Evolutionary conservation across 495 filamentous ascomycete genomes (phyloP), one percentile per base, ranked within the genome.

Genomic region (Talaromyces wortmannii): DNA sequence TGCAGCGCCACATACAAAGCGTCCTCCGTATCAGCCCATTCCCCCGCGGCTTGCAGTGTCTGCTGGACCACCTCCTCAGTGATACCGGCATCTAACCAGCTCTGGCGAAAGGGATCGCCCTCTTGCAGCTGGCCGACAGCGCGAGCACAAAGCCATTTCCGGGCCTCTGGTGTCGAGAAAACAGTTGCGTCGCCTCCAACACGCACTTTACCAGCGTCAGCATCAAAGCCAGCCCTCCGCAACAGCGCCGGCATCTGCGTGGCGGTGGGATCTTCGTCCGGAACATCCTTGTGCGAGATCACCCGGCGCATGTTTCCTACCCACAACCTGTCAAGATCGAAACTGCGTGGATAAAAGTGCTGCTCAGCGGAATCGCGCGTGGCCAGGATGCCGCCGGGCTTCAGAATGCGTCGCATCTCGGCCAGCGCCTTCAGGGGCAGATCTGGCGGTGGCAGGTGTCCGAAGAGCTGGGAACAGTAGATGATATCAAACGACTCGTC

Each of bases 401-500:
- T 71, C 17, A 59, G 31, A 8, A 80, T 62, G 5, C 75, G 69
- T 5, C 56, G 49, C 67, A 77, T 76, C 55, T 77, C 77, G 3
- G 48, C 49, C 23, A 79, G 48, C 1, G 68, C 73, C 10, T 53
- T 53, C 17, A 68, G 53, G 2, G 69, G 70, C 30, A 49, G 7
- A 8, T 55, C 53, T 10, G 45, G 52, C 15, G 67, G 57, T 2
- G 59, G 56, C 3, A 80, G 33, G 57, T 83, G 77, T 5, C 67
- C 56, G n/a, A 82, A 59, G 15, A 78, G 60, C 57, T 81, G 78
- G 48, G 73, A 73, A 36, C 60, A 59, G 55, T 70, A 74, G 16
- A 83, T 72, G 3, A 81, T 53, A 58, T 83, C 80, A 53, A 82
- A 83, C 0, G 63, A 61, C 18, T 58, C 64, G 53, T 78, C 73